Evolutionary conservation across 1,139 yeast genomes (phyloP), one percentile per base, ranked within the genome.

Genomic region (Pichia sp.): DNA sequence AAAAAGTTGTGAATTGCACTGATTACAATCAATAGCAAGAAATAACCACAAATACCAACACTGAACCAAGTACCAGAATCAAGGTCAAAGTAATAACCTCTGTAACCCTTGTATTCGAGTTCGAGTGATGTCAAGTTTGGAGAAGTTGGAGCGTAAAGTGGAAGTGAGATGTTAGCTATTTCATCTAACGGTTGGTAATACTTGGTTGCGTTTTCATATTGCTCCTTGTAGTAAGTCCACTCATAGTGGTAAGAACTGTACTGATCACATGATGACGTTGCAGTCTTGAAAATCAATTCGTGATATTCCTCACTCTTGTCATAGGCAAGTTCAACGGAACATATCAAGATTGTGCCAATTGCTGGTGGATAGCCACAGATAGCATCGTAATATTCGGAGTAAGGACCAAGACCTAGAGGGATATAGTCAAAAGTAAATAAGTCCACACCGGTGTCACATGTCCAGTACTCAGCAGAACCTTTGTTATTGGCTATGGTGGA

Each of bases 31-130:
- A 30, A 65, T 13, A 51, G 57, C 1, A 64, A 67, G 73, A 78
- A 75, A 57, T 68, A 76, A 55, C 71, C 72, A 36, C 72, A 65
- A 55, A 72, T 64, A 23, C 75, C 77, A 73, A 75, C 75, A 13
- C 75, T 75, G 54, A 58, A 64, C 55, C 59, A 57, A 1, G 64
- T 63, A 40, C 63, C 60, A 26, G 56, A 50, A 47, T 64, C 67
- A 5, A 57, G 36, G 34, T 65, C 65, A 7, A 44, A 50, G 38
- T 64, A 63, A 41, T 53, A 60, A 1, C 57, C 52, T 4, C 41
- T 38, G 30, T 63, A 63, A 31, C 57, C 59, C 4, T 23, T 34
- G 29, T 49, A 56, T 23, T 30, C 44, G 1, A 45, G 44, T 5
- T 10, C 43, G 13, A 48, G 50, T 8, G 16, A 13, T 4, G 57